Evolutionary conservation across 1,284 basidiomycete species (phyloP), one percentile per base, ranked within the genome.

Genomic region (Microbotryomycetes sp.): DNA sequence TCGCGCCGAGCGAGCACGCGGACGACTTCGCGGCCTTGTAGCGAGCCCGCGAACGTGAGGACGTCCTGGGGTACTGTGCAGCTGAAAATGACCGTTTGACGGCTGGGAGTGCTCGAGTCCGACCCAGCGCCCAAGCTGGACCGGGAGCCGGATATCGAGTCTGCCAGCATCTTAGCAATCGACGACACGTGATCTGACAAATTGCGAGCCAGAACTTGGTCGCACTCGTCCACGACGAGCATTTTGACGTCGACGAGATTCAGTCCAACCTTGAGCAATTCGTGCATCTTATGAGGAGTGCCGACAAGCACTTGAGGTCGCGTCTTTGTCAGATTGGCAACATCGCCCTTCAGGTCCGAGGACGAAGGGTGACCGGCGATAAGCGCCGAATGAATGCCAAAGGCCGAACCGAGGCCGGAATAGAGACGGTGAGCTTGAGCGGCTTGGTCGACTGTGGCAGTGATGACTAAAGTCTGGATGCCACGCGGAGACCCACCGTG

Each of bases 401-500:
- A 88, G 4, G 89, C 85, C 0, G 89, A 86, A 24, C 93, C 94
- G 23, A 98, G 81, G 74, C 96, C 93, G 52, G 92, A 83, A 68
- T 96, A 90, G 84, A 97, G 94, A 62, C 94, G 88, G 72, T 97
- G 92, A 35, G 93, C 93, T 76, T 97, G 94, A 2, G 91, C 96
- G 5, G 94, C 94, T 75, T 97, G 94, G 76, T 98, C 94, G 21
- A 97, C 91, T 0, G 94, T 98, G 0, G 94, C 97, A 18, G 92
- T 96, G 52, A 97, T 84, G 80, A 98, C 90, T 66, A 97, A 84
- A 23, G 89, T 90, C 29, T 89, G 79, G 9, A 93, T 89, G 3
- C 91, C 91, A 28, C 83, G 82, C 66, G 85, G 85, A 0, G 47
- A 31, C 54, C 11, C 9, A 72, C 31, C 7, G 66, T 66, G 16